Evolutionary conservation across 805 yeast genomes (phyloP).

Genomic region (Schizosaccharomyces japonicus): DNA sequence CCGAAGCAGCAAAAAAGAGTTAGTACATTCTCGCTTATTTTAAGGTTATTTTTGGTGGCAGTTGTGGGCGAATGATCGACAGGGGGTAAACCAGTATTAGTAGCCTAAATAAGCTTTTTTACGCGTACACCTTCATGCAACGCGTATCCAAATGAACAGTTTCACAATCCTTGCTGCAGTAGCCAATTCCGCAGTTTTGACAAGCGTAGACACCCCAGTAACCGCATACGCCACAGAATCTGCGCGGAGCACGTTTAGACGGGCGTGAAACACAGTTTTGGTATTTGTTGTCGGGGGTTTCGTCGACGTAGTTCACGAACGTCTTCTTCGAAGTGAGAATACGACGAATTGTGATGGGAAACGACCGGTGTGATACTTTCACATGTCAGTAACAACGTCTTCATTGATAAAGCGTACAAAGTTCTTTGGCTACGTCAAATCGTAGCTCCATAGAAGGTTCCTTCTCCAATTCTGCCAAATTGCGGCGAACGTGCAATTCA

Average conservation of each 20-base stretch:
- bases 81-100: not conserved
- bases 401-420: not conserved
- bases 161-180: slow-evolving; percentile 53
- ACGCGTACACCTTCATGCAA: slow-evolving; percentile 2
- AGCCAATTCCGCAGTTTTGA: slow-evolving; percentile 82
- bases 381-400: not conserved
- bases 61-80: too few relatives aligned
- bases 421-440: slow-evolving; percentile 1
- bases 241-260: not conserved
- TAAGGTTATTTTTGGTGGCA: too few relatives aligned
- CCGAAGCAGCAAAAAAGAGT: too few relatives aligned
- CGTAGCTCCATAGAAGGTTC: not conserved
- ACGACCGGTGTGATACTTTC: not conserved
- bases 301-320: slow-evolving; percentile 1
- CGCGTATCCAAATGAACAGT: not conserved
- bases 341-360: slow-evolving; percentile 2
- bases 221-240: slow-evolving; percentile 36
- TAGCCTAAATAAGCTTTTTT: not conserved
- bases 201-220: slow-evolving; percentile 75
- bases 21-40: too few relatives aligned
- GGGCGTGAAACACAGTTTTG: not conserved
- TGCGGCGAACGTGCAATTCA: not conserved
- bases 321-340: slow-evolving; percentile 3
- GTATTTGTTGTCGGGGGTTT: not conserved
- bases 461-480: slow-evolving; percentile 3